Percentiles rank a stretch among this genome's conserved stretches.
Conservation (phyloP, 2,329 filamentous ascomycete genomes). For the Paecilomyces formosus region DNA sequence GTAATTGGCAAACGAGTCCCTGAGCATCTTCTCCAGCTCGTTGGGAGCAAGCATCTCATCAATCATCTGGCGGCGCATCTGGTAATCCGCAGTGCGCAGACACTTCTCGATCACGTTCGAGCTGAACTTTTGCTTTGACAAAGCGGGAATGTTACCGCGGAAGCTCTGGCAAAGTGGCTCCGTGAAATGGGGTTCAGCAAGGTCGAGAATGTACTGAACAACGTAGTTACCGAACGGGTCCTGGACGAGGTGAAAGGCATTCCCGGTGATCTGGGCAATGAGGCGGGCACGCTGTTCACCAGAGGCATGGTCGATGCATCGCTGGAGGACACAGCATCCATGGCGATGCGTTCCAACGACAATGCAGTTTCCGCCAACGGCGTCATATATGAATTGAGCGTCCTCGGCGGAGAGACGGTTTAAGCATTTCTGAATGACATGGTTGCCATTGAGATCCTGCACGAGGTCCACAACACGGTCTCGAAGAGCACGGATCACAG, state of each 20-base stretch:
- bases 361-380: constrained; percentile 78
- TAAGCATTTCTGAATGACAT: constrained; percentile 97
- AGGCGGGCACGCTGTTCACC: constrained; percentile 82
- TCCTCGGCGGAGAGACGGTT: constrained; percentile 82
- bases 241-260: constrained; percentile 84
- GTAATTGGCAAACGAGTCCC: constrained; percentile 94
- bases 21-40: constrained; percentile 81
- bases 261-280: constrained; percentile 76
- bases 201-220: constrained; percentile 94
- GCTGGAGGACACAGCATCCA: constrained; percentile 94
- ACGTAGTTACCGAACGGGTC: constrained; percentile 99
- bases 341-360: constrained; percentile 94
- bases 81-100: constrained; percentile 70
- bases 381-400: constrained; percentile 94
- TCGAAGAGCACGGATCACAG: constrained; percentile 78
- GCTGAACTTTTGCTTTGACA: constrained; percentile 96
- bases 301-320: constrained; percentile 94
- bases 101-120: constrained; percentile 99
- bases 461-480: constrained; percentile 87
- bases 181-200: constrained; percentile 81
- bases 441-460: constrained; percentile 95
- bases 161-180: constrained; percentile 81
- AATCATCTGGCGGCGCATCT: constrained; percentile 73
- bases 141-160: constrained; percentile 59
- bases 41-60: constrained; percentile 67